Evolutionary conservation across 306 rosid species (phyloP).

Genomic region (Vicia sativa): DNA sequence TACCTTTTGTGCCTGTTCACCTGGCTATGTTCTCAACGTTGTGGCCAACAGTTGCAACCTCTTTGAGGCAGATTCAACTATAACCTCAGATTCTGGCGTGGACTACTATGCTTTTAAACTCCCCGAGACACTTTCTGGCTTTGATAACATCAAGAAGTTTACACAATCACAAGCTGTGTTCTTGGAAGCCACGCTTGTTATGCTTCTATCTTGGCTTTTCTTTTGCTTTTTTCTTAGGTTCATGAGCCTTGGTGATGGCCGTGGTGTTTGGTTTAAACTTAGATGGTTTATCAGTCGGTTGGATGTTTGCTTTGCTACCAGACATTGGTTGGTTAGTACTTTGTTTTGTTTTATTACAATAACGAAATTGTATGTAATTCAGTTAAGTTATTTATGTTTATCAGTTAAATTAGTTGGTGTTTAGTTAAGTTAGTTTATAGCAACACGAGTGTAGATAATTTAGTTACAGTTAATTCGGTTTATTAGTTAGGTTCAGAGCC

Average conservation of each 20-base stretch:
- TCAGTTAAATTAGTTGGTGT: constrained; percentile 15
- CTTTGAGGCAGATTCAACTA: constrained; percentile 48
- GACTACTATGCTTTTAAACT: constrained; percentile 56
- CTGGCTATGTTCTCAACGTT: constrained; percentile 60
- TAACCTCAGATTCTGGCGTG: constrained; percentile 54
- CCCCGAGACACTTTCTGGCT: constrained; percentile 62
- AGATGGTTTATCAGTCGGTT: constrained; percentile 90
- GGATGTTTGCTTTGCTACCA: constrained; percentile 89
- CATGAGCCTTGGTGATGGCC: constrained; percentile 68
- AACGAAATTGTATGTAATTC: no score
- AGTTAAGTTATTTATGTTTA: not conserved
- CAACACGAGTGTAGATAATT: not conserved
- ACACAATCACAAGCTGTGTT: constrained; percentile 97
- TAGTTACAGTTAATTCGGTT: constrained; percentile 7
- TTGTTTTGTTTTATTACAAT: not conserved
- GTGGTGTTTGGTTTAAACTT: constrained; percentile 65
- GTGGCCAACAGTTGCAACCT: constrained; percentile 50
- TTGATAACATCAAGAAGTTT: constrained; percentile 79
- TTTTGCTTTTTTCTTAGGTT: constrained; percentile 73
- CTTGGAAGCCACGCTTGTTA: constrained; percentile 78
- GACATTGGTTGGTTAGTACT: constrained; percentile 91
- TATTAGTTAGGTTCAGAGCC: not conserved
- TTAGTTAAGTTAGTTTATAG: not conserved
- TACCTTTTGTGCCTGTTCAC: constrained; percentile 72
- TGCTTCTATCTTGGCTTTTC: constrained; percentile 78